A percentile compares a stretch with the other conserved stretches of the same genome.
These are phyloP conservation scores for Capronia coronata DNA, from an alignment of 2,329 filamentous ascomycete genomes.

Conservation along the genomic window DNA sequence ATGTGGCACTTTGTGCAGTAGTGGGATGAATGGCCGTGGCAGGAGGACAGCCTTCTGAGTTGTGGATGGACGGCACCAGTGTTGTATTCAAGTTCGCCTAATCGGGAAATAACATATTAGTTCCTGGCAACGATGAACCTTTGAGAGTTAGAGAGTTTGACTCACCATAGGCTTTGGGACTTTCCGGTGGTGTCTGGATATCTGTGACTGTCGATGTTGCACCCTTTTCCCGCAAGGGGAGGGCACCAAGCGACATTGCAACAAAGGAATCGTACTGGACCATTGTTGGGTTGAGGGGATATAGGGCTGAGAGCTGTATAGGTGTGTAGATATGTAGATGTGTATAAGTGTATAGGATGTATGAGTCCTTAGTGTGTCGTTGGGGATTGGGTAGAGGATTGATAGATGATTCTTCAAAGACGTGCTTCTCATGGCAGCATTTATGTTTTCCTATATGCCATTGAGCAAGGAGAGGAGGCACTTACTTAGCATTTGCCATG, in stretches of 20 bases:
- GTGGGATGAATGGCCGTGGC: slow-evolving; percentile 1
- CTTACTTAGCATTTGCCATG: not conserved
- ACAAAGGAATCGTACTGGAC: slow-evolving; percentile 23
- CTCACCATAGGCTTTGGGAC: slow-evolving; percentile 4
- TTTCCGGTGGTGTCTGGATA: not conserved
- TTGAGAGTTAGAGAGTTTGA: not conserved
- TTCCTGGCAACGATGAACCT: not conserved
- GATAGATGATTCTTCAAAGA: not conserved
- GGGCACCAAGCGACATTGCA: slow-evolving; percentile 8
- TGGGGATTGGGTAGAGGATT: slow-evolving; percentile 17
- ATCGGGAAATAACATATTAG: not conserved
- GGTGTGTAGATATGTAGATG: slow-evolving; percentile 5
- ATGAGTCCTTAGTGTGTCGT: not conserved
- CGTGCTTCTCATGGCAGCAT: slow-evolving; percentile 1
- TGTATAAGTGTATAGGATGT: slow-evolving; percentile 3
- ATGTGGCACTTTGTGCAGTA: slow-evolving; percentile 20
- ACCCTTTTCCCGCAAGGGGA: slow-evolving; percentile 14
- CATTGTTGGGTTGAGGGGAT: too few species aligned
- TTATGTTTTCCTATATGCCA: slow-evolving; percentile 8
- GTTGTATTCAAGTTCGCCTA: not conserved
- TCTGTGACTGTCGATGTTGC: not conserved
- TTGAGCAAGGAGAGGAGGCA: not conserved
- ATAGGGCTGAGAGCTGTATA: not conserved
- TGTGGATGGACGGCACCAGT: slow-evolving; percentile 8
- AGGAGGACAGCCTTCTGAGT: slow-evolving; percentile 16